These are phyloP conservation scores for Austroboletus olivaceoglutinosus DNA, from an alignment of 1,284 basidiomycete genomes.

Conservation along the genomic window DNA sequence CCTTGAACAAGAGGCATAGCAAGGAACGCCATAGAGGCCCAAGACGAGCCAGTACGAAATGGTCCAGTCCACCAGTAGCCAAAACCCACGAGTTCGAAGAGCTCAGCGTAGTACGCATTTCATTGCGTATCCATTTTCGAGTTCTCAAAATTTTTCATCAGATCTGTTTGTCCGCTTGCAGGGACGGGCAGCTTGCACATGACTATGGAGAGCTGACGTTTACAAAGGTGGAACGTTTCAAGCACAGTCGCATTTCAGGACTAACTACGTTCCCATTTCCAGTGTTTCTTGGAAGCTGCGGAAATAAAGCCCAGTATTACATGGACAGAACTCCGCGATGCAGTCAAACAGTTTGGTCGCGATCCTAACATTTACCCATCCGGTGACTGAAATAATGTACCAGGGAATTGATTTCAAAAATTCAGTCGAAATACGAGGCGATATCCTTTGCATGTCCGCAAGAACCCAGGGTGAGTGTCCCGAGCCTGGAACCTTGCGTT, in stretches of 20 bases:
- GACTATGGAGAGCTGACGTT: conserved; percentile 26
- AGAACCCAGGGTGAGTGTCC: conserved; percentile 19
- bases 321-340: conserved; percentile 22
- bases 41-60: conserved; percentile 6
- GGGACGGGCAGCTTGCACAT: conserved; percentile 22
- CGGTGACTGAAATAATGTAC: not conserved
- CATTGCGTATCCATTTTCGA: not conserved
- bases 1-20: not conserved
- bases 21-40: not conserved
- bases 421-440: conserved; percentile 16
- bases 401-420: conserved; percentile 16
- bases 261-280: not conserved
- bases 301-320: conserved; percentile 15
- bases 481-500: not conserved
- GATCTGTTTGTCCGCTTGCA: conserved; percentile 33
- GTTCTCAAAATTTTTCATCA: not conserved
- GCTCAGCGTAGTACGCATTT: conserved; percentile 20
- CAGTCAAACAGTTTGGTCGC: conserved; percentile 15
- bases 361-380: not conserved
- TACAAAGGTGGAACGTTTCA: conserved; percentile 20
- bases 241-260: not conserved
- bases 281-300: conserved; percentile 27
- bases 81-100: conserved; percentile 5
- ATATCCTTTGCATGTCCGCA: conserved; percentile 13
- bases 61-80: conserved; percentile 6